These are phyloP conservation scores for Graphilbum fragrans DNA, from an alignment of 2,329 filamentous ascomycete genomes.

Conservation along the genomic window DNA sequence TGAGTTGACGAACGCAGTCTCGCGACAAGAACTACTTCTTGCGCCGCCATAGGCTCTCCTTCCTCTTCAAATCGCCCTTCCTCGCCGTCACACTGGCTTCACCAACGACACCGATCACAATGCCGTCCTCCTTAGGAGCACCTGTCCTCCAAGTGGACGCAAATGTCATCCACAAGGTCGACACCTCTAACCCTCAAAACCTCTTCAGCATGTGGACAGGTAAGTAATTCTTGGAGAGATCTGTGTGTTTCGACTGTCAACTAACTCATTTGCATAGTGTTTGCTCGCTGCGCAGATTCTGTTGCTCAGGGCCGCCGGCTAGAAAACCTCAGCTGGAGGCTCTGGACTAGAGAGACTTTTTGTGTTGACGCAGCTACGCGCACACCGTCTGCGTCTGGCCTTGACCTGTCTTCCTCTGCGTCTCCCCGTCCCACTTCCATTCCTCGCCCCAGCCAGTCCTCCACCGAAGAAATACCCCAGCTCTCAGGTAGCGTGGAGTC, in stretches of 20 bases:
- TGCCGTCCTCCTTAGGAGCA: conserved; percentile 75
- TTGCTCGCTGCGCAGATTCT: conserved; percentile 86
- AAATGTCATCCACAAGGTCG: conserved; percentile 85
- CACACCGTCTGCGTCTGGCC: conserved; percentile 16
- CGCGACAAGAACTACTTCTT: not conserved
- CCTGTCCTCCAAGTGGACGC: conserved; percentile 87
- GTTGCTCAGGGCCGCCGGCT: conserved; percentile 85
- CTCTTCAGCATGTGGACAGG: conserved; percentile 96
- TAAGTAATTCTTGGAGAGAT: conserved; percentile 33
- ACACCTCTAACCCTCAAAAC: conserved; percentile 84
- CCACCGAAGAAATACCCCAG: conserved; percentile 50
- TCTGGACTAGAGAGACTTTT: conserved; percentile 90
- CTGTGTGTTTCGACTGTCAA: not conserved
- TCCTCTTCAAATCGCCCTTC: not conserved
- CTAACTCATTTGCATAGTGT: conserved; percentile 44
- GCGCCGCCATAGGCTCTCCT: conserved; percentile 1
- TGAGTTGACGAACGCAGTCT: too few species aligned
- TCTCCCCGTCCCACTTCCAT: conserved; percentile 37
- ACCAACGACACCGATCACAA: conserved; percentile 28
- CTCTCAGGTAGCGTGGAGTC: conserved; percentile 71
- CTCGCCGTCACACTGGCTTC: not conserved
- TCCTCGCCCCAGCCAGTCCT: conserved; percentile 14
- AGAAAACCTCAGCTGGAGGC: conserved; percentile 90
- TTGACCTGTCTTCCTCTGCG: conserved; percentile 9
- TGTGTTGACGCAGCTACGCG: conserved; percentile 55